phyloP scores from a whole-genome alignment of 257 asterid genomes.

The Solanum medicagineum region DNA sequence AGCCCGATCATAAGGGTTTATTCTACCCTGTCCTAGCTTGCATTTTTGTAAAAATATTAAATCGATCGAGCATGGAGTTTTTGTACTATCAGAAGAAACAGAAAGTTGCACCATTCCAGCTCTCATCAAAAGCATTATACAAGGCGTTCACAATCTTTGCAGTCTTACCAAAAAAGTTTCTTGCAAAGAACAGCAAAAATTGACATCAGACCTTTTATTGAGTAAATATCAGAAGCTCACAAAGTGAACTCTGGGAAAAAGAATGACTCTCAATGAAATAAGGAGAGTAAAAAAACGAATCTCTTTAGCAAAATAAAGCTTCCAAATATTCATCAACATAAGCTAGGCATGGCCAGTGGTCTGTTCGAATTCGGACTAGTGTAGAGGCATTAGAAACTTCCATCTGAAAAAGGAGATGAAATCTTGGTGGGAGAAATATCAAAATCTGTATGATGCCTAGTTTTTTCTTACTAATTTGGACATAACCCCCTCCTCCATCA shows the following conservation, averaged over 20 bases:
- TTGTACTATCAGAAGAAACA: background rate
- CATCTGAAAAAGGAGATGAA: constrained; percentile 87
- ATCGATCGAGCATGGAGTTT: background rate
- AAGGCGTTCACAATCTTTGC: background rate
- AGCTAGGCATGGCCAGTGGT: constrained; percentile 97
- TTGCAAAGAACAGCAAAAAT: background rate
- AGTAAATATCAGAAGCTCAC: background rate
- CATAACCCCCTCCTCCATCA: constrained; percentile 20
- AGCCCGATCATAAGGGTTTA: background rate
- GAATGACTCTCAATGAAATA: background rate
- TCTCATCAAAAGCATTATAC: background rate
- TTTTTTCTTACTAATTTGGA: constrained; percentile 25
- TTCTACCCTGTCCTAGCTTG: background rate
- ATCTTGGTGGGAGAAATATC: constrained; percentile 93
- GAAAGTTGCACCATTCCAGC: background rate
- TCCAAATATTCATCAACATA: constrained; percentile 91
- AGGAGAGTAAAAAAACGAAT: background rate
- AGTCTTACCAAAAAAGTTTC: background rate
- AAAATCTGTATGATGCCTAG: constrained; percentile 51
- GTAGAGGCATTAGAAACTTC: constrained; percentile 67
- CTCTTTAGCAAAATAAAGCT: constrained; percentile 34
- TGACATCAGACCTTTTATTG: background rate
- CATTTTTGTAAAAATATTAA: background rate
- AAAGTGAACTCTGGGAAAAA: background rate
- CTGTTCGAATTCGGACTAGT: constrained; percentile 81